A percentile compares a stretch with the other conserved stretches of the same genome.
Conservation (phyloP, 1,139 yeast genomes). For the Groenewaldozyma sp. region DNA sequence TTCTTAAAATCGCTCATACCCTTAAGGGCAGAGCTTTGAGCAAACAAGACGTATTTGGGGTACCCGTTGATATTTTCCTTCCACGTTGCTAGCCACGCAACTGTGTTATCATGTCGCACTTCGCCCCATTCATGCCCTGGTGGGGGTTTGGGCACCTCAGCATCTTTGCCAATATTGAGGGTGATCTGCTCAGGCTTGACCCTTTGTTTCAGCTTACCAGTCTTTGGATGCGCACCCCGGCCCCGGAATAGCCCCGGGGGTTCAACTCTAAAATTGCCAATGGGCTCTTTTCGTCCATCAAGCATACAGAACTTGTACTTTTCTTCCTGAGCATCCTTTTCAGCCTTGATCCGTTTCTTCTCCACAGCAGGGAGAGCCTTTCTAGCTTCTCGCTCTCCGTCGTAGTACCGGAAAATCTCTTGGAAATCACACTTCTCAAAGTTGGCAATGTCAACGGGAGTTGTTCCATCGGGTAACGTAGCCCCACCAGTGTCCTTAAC, state of each 20-base stretch:
- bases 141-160: slow-evolving; percentile 73
- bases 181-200: slow-evolving; percentile 87
- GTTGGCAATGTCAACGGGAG: slow-evolving; percentile 40
- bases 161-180: slow-evolving; percentile 67
- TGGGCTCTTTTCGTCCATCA: slow-evolving; percentile 85
- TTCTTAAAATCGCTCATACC: slow-evolving; percentile 88
- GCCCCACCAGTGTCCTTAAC: slow-evolving; percentile 63
- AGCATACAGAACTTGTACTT: slow-evolving; percentile 70
- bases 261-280: slow-evolving; percentile 89
- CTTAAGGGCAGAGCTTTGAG: slow-evolving; percentile 82
- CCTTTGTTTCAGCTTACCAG: slow-evolving; percentile 65
- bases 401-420: slow-evolving; percentile 65
- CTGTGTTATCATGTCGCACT: slow-evolving; percentile 77
- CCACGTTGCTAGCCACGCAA: slow-evolving; percentile 97
- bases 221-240: slow-evolving; percentile 94
- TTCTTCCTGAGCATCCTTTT: slow-evolving; percentile 68
- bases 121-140: slow-evolving; percentile 89
- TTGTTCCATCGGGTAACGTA: slow-evolving; percentile 27
- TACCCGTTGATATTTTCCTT: slow-evolving; percentile 81
- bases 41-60: slow-evolving; percentile 81
- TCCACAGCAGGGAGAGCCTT: slow-evolving; percentile 59
- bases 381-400: slow-evolving; percentile 61
- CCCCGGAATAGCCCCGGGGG: slow-evolving; percentile 96
- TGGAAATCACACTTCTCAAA: slow-evolving; percentile 73
- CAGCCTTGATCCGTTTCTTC: slow-evolving; percentile 62